Percentiles rank a stretch among this genome's conserved stretches.
phyloP scores from a whole-genome alignment of 371 early-diverging fungal species.

The Mortierella sp. region DNA sequence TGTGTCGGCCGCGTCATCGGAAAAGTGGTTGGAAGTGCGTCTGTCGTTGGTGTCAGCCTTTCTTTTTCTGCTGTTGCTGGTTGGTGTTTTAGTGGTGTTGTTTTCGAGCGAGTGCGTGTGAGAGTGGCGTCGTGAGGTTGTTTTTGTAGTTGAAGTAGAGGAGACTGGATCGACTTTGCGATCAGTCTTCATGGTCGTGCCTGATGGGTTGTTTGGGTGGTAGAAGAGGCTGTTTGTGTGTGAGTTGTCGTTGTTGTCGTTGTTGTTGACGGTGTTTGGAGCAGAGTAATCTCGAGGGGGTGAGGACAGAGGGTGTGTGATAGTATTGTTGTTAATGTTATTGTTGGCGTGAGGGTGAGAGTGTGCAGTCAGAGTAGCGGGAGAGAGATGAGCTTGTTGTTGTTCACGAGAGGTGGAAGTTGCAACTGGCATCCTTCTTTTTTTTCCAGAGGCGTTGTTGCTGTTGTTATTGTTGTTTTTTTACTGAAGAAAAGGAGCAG shows the following conservation, averaged over 20 bases:
- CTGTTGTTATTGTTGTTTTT: not conserved
- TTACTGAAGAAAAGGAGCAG: not conserved
- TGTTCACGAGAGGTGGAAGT: slow-evolving; percentile 4
- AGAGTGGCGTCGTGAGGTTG: not conserved
- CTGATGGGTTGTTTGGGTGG: not conserved
- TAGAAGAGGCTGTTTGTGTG: not conserved
- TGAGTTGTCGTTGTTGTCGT: not conserved
- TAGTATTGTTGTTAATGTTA: too few species aligned
- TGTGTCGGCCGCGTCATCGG: slow-evolving; percentile 12
- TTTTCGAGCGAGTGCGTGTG: not conserved
- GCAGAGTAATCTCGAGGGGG: too few species aligned
- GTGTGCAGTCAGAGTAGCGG: not conserved
- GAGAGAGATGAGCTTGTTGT: not conserved
- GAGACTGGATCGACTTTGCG: slow-evolving; percentile 30
- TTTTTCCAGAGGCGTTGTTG: not conserved
- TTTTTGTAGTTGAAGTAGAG: slow-evolving; percentile 8
- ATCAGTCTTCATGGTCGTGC: slow-evolving; percentile 42
- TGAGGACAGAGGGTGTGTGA: not conserved
- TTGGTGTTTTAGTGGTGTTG: not conserved
- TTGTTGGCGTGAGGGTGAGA: not conserved
- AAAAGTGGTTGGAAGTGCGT: not conserved
- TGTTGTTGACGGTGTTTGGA: too few species aligned
- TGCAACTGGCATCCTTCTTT: slow-evolving; percentile 6
- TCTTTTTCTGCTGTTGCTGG: slow-evolving; percentile 15
- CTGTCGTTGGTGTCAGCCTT: slow-evolving; percentile 19